phyloP scores from a whole-genome alignment of 2,329 filamentous ascomycete species.

The Cladosporium sp. region DNA sequence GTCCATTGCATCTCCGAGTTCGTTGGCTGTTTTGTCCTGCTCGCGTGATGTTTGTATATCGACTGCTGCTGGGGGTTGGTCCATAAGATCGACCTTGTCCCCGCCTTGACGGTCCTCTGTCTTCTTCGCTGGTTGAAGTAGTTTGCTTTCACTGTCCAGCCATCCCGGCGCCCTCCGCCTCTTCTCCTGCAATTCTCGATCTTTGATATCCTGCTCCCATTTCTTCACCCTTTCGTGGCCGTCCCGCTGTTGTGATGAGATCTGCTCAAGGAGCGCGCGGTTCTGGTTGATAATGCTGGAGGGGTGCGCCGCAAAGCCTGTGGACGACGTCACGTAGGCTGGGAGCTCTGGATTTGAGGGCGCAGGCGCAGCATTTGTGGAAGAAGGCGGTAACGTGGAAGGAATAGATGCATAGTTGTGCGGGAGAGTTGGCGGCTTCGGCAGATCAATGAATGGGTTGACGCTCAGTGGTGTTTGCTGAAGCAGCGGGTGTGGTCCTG shows the following conservation, averaged over 20 bases:
- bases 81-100: constrained; percentile 30
- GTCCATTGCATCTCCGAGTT: constrained; percentile 41
- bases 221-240: constrained; percentile 67
- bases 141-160: constrained; percentile 71
- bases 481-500: constrained; percentile 76
- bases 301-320: constrained; percentile 80
- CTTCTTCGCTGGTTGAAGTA: constrained; percentile 67
- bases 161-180: constrained; percentile 76
- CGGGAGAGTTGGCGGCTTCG: constrained; percentile 84
- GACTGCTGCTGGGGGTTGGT: constrained; percentile 26
- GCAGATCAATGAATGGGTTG: constrained; percentile 89
- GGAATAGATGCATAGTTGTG: constrained; percentile 94
- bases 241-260: constrained; percentile 68
- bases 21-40: constrained; percentile 33
- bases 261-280: constrained; percentile 72
- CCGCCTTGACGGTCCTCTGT: constrained; percentile 20
- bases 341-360: constrained; percentile 46
- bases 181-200: constrained; percentile 75
- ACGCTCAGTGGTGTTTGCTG: constrained; percentile 92
- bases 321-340: constrained; percentile 74
- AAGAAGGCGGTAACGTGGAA: constrained; percentile 77
- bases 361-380: constrained; percentile 52
- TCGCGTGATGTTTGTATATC: constrained; percentile 12
- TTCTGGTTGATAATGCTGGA: constrained; percentile 84
- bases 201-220: constrained; percentile 68